These are phyloP conservation scores for Yamadazyma epiphylla DNA, from an alignment of 1,139 yeast genomes.

Conservation along the genomic window DNA sequence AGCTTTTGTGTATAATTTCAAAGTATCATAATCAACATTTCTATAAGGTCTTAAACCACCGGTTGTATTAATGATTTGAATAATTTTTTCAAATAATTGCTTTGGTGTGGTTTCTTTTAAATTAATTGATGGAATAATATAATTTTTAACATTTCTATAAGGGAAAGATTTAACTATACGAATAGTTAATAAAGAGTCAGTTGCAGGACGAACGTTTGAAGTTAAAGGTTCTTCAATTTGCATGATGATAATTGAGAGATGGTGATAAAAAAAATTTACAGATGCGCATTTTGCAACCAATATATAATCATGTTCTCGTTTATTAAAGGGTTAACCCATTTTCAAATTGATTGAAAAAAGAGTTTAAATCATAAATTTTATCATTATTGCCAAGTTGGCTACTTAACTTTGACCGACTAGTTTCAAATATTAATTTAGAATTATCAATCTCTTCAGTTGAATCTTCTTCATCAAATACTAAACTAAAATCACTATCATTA, in stretches of 20 bases:
- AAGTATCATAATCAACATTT: constrained; percentile 67
- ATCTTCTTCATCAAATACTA: constrained; percentile 11
- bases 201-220: constrained; percentile 62
- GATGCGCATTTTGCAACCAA: constrained; percentile 4
- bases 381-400: constrained; percentile 20
- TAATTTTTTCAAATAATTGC: constrained; percentile 49
- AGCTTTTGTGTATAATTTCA: constrained; percentile 89
- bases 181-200: constrained; percentile 73
- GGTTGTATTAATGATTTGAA: constrained; percentile 51
- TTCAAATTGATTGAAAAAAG: constrained; percentile 20
- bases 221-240: constrained; percentile 57
- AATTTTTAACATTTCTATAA: constrained; percentile 83
- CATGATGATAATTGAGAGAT: constrained; percentile 5
- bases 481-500: constrained; percentile 15
- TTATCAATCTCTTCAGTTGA: constrained; percentile 18
- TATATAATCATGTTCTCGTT: background rate
- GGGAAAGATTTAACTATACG: constrained; percentile 90
- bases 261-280: constrained; percentile 2
- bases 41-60: constrained; percentile 82
- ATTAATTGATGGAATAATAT: constrained; percentile 69
- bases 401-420: constrained; percentile 18
- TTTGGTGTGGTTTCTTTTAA: constrained; percentile 65
- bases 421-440: constrained; percentile 22
- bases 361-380: constrained; percentile 24
- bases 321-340: constrained; percentile 18